phyloP scores from a whole-genome alignment of 768 basidiomycete genomes.

The Phaeotremella fagi region DNA sequence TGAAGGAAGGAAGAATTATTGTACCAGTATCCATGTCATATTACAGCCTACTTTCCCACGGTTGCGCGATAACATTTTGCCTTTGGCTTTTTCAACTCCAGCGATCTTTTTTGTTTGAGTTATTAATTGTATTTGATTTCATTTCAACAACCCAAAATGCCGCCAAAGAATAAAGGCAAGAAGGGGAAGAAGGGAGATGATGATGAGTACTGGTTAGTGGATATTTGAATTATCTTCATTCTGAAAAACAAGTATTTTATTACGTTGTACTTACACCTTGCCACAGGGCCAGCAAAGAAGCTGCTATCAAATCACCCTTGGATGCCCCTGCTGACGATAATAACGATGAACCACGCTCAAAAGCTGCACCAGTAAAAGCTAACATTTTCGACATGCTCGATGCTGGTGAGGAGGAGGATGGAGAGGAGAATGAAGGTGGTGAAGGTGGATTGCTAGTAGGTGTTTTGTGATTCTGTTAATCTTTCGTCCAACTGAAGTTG shows the following conservation, averaged over 20 bases:
- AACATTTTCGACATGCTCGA: not conserved
- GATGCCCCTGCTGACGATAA: constrained; percentile 30
- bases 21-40: too few species aligned
- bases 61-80: not conserved
- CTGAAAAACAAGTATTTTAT: too few species aligned
- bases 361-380: not conserved
- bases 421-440: constrained; percentile 29
- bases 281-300: constrained; percentile 42
- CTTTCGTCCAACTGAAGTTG: not conserved
- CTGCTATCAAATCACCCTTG: constrained; percentile 27
- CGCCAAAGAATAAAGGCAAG: constrained; percentile 67
- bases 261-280: too few species aligned
- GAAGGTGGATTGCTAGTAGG: constrained; percentile 43
- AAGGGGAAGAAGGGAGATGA: constrained; percentile 80
- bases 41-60: not conserved
- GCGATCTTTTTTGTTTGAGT: not conserved
- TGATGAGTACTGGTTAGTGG: constrained; percentile 63
- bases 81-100: too few species aligned
- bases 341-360: constrained; percentile 19
- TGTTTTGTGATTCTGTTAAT: not conserved
- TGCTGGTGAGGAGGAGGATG: constrained; percentile 26
- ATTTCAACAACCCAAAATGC: constrained; percentile 48
- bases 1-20: too few species aligned
- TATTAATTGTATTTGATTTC: not conserved
- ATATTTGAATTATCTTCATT: constrained; percentile 38